Conservation (phyloP, 768 basidiomycete genomes). For the Gelatoporia subvermispora region DNA sequence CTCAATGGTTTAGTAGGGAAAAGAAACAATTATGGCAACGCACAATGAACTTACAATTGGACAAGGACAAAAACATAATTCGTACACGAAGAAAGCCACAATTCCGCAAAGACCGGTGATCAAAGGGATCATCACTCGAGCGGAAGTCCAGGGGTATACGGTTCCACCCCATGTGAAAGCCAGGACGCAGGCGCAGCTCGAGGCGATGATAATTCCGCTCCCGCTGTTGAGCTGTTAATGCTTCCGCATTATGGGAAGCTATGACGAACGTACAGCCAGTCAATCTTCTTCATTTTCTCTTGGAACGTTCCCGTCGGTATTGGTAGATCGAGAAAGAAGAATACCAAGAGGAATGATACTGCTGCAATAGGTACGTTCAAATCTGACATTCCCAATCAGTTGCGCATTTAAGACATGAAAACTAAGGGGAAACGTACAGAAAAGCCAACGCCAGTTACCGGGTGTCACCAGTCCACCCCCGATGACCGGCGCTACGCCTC, state of each 20-base stretch:
- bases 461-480: conserved; percentile 22
- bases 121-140: conserved; percentile 30
- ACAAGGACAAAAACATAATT: conserved; percentile 18
- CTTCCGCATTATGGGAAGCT: background rate
- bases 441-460: conserved; percentile 15
- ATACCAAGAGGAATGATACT: background rate
- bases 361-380: conserved; percentile 6
- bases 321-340: conserved; percentile 13
- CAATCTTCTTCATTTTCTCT: conserved; percentile 21
- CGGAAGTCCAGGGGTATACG: conserved; percentile 30
- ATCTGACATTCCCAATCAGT: background rate
- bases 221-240: conserved; percentile 11
- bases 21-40: background rate
- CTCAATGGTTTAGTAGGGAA: background rate
- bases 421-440: conserved; percentile 8
- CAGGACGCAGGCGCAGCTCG: conserved; percentile 12
- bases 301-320: conserved; percentile 7
- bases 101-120: conserved; percentile 29
- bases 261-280: conserved; percentile 20
- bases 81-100: conserved; percentile 27
- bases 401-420: background rate
- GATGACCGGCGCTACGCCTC: conserved; percentile 24
- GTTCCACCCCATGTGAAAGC: conserved; percentile 32
- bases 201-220: conserved; percentile 18
- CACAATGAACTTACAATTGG: conserved; percentile 12